Percentiles rank a stretch among this genome's conserved stretches.
Conservation (phyloP, 2,329 filamentous ascomycete genomes). For the Pseudogymnoascus destructans region DNA sequence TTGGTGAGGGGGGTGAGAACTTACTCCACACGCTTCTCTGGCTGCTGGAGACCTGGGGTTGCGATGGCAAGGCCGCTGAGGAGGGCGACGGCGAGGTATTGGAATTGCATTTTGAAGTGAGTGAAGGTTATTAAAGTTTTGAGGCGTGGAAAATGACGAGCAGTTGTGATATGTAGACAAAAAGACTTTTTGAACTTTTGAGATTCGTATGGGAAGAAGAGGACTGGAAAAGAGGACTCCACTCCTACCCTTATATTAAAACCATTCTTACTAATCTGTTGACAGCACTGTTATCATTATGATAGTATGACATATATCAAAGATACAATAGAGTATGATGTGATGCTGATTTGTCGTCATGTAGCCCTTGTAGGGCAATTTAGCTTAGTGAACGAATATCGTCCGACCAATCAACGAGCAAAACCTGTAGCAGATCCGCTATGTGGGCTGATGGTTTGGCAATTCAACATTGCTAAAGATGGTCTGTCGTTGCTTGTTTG, state of each 20-base stretch:
- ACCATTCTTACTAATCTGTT: slow-evolving; percentile 1
- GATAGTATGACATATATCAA: not conserved
- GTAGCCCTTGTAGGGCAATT: not conserved
- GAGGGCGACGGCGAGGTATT: not conserved
- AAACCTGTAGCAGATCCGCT: not conserved
- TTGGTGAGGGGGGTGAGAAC: not conserved
- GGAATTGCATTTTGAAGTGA: slow-evolving; percentile 5
- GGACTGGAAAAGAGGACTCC: not conserved
- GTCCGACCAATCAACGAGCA: not conserved
- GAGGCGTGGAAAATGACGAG: not conserved
- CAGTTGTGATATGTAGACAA: not conserved
- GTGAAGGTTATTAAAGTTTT: not conserved
- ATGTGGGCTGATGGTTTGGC: not conserved
- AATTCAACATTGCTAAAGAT: not conserved
- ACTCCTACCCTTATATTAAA: slow-evolving; percentile 7
- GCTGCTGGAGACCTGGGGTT: not conserved
- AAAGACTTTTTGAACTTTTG: not conserved
- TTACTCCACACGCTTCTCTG: not conserved
- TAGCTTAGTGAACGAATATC: not conserved
- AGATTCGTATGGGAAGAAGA: not conserved
- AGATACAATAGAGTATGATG: not conserved
- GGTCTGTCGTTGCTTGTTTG: not conserved
- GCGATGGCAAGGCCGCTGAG: slow-evolving; percentile 1
- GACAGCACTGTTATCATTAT: not conserved
- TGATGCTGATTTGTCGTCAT: slow-evolving; percentile 1